These are phyloP conservation scores for Usnea hakonensis DNA, from an alignment of 495 filamentous ascomycete genomes.

Conservation along the genomic window DNA sequence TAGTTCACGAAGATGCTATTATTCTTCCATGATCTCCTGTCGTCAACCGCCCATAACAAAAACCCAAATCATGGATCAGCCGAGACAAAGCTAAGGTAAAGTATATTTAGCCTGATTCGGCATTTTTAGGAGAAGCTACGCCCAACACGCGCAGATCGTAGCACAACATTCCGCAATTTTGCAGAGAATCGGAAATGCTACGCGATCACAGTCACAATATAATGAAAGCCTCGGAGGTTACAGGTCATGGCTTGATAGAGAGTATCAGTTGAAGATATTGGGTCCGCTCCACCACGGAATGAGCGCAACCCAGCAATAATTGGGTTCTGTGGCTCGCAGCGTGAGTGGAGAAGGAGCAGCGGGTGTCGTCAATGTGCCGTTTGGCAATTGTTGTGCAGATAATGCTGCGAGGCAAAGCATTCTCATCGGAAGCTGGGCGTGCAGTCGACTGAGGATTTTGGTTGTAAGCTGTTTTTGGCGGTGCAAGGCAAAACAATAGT, in stretches of 20 bases:
- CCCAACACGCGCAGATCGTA: conserved; percentile 1
- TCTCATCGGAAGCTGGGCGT: background rate
- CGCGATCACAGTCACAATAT: background rate
- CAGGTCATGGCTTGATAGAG: background rate
- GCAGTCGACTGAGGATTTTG: background rate
- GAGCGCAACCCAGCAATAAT: background rate
- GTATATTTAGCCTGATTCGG: conserved; percentile 6
- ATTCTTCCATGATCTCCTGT: background rate
- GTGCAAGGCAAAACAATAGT: background rate
- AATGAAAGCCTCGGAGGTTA: background rate
- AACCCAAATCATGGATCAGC: conserved; percentile 8
- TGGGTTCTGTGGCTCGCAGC: background rate
- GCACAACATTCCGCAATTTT: background rate
- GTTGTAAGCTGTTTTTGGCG: background rate
- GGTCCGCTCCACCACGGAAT: background rate
- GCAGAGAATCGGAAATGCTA: background rate
- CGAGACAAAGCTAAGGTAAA: conserved; percentile 6
- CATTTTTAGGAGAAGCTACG: conserved; percentile 3
- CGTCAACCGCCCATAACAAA: conserved; percentile 11
- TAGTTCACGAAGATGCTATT: background rate
- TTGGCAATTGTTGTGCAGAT: background rate
- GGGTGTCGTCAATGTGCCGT: too few species aligned
- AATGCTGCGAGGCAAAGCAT: background rate
- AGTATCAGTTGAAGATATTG: background rate
- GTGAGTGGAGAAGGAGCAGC: background rate